Conservation (phyloP, 352 stramenopile genomes). For the Phytopythium chamaehyphon region DNA sequence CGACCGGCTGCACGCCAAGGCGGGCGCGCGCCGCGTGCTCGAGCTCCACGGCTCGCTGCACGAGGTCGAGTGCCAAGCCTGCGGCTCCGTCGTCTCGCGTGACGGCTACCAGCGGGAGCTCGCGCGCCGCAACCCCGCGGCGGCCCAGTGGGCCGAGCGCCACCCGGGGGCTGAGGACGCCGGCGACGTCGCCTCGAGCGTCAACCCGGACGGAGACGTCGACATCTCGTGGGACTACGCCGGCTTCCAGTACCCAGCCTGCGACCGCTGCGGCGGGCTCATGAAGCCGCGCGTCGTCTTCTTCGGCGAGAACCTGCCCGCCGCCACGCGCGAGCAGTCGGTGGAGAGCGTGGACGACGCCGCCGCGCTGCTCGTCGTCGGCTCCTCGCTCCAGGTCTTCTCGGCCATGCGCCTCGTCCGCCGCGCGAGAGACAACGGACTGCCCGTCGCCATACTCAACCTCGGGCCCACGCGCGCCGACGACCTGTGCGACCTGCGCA, state of each 20-base stretch:
- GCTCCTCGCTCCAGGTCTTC: conserved; percentile 93
- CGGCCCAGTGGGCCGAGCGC: conserved; percentile 32
- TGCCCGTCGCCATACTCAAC: conserved; percentile 87
- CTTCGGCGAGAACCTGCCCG: conserved; percentile 95
- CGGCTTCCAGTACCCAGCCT: conserved; percentile 76
- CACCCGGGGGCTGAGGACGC: conserved; percentile 27
- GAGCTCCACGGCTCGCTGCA: conserved; percentile 94
- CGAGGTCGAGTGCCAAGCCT: conserved; percentile 76
- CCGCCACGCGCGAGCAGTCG: conserved; percentile 59
- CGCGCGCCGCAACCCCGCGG: conserved; percentile 67
- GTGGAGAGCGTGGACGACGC: conserved; percentile 71
- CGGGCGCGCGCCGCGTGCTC: conserved; percentile 85
- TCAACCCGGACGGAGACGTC: conserved; percentile 93
- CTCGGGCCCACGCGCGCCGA: conserved; percentile 85
- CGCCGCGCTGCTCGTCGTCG: conserved; percentile 90
- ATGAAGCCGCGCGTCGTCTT: conserved; percentile 93
- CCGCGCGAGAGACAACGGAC: conserved; percentile 52
- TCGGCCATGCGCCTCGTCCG: conserved; percentile 92
- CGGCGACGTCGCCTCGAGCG: conserved; percentile 73
- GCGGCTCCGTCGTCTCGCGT: conserved; percentile 66
- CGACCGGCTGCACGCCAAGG: conserved; percentile 92
- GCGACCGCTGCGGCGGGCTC: conserved; percentile 68
- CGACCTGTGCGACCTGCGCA: conserved; percentile 64
- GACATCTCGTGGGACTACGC: conserved; percentile 84
- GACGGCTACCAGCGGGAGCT: conserved; percentile 88